Base-by-base conservation (phyloP, 2,329 filamentous ascomycete species). In the Pseudopyrenochaeta lycopersici region DNA sequence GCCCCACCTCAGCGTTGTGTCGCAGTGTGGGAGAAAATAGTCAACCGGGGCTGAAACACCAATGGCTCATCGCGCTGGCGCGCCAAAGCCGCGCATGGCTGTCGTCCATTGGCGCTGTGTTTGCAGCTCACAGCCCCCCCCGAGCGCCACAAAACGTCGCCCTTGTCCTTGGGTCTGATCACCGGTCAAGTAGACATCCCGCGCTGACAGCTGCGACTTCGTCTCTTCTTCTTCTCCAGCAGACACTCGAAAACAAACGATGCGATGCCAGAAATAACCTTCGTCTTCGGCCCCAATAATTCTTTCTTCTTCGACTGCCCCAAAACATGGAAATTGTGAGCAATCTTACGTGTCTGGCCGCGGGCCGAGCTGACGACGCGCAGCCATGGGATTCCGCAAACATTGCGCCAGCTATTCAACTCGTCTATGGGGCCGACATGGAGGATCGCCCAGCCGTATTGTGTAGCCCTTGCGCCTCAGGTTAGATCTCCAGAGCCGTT, bases 301-400 rank as follows among this genome's bases (percentile, higher is more conserved):
- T 67, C 62, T 21, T 72, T 75, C 49, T 75, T 74, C 59, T 75
- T 75, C 33, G 72, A 75, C 59, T 68, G 68, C 45, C 71, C 70
- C 2, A 68, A 68, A 48, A 57, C 66, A 69, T 75, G 72, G 72
- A 75, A 73, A 56, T 74, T 72, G 68, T 72, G 41, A 63, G 67
- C 54, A 12, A 27, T 23, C 29, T 33, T 21, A 27, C 4, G 9
- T 29, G 14, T 39, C 21, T 14, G 27, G 32, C 30, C 4, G 7
- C 29, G 36, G 43, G 30, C 31, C 38, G 33, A 58, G 62, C 65
- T 72, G 56, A 71, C 53, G 27, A 11, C 31, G 54, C 55, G 53
- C 46, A 73, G 71, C 57, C 68, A 73, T 44, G 66, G 67, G 27
- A 66, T 75, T 44, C 72, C 71, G 30, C 64, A 58, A 15, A 72